Percentiles rank a stretch among this genome's conserved stretches.
phyloP scores from a whole-genome alignment of 106 monocot genomes.

The Chionographis japonica region DNA sequence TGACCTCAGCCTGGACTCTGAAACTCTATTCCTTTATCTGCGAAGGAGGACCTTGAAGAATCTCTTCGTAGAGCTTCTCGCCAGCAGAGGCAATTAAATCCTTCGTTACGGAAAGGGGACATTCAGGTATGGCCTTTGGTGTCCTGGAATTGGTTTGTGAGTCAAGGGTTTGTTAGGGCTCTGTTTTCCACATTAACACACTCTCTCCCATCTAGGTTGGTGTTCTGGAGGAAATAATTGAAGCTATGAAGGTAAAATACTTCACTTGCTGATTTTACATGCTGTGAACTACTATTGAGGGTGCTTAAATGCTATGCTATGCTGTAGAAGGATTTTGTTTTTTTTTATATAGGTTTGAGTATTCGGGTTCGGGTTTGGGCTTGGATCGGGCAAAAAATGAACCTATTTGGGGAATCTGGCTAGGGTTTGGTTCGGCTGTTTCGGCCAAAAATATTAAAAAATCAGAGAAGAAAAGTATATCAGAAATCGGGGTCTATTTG shows the following conservation, averaged over 20 bases:
- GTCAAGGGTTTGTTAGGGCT: not conserved
- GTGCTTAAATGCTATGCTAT: no score
- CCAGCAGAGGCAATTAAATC: constrained; percentile 58
- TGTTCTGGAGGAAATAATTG: constrained; percentile 68
- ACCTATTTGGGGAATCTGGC: no score
- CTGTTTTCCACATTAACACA: not conserved
- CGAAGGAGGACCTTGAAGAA: constrained; percentile 89
- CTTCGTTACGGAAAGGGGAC: constrained; percentile 57
- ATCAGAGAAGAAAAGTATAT: no score
- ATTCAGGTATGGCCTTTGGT: constrained; percentile 47
- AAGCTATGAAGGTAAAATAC: constrained; percentile 55
- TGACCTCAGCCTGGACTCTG: not conserved
- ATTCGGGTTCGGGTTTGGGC: no score
- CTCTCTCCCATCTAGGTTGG: constrained; percentile 34
- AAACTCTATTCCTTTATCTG: not conserved
- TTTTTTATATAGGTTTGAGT: no score
- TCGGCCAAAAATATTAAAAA: no score
- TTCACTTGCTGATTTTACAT: not conserved
- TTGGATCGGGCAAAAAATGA: no score
- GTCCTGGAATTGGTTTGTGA: not conserved
- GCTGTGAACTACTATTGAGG: not conserved
- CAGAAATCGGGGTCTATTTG: no score
- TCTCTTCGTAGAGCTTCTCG: constrained; percentile 53
- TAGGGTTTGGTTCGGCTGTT: no score
- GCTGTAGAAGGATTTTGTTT: no score